phyloP scores from a whole-genome alignment of 371 early-diverging fungal genomes.

The Zychaea mexicana region DNA sequence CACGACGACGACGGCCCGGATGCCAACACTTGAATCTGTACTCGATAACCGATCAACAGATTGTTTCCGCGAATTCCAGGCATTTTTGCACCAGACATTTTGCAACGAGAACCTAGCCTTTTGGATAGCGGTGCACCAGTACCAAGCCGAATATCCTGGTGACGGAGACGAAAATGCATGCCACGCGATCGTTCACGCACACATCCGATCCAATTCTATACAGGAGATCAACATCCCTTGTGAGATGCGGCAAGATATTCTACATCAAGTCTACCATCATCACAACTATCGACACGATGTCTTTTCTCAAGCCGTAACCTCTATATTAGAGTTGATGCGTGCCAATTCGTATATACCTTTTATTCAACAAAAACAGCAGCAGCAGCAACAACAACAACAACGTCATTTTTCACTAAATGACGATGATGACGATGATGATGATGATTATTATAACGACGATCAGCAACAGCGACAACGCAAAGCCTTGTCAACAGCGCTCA shows the following conservation, averaged over 20 bases:
- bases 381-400: conserved; percentile 1
- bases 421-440: too few relatives aligned
- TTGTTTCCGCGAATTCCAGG: conserved; percentile 38
- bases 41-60: conserved; percentile 27
- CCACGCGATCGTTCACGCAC: conserved; percentile 27
- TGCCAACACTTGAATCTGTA: conserved; percentile 33
- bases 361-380: conserved; percentile 11
- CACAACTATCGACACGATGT: conserved; percentile 27
- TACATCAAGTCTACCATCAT: conserved; percentile 24
- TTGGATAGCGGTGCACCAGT: conserved; percentile 45
- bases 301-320: conserved; percentile 38
- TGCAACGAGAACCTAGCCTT: conserved; percentile 48
- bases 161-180: conserved; percentile 12
- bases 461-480: not conserved
- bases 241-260: conserved; percentile 44
- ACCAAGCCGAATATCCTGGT: conserved; percentile 15
- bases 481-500: not conserved
- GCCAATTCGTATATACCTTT: conserved; percentile 51
- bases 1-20: not conserved
- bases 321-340: conserved; percentile 49
- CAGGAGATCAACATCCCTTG: conserved; percentile 56
- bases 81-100: conserved; percentile 37
- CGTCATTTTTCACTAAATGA: too few relatives aligned
- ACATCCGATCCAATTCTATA: conserved; percentile 45
- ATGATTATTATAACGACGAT: not conserved